These are phyloP conservation scores for Solioccasus polychromus DNA, from an alignment of 768 basidiomycete species.

Conservation along the genomic window DNA sequence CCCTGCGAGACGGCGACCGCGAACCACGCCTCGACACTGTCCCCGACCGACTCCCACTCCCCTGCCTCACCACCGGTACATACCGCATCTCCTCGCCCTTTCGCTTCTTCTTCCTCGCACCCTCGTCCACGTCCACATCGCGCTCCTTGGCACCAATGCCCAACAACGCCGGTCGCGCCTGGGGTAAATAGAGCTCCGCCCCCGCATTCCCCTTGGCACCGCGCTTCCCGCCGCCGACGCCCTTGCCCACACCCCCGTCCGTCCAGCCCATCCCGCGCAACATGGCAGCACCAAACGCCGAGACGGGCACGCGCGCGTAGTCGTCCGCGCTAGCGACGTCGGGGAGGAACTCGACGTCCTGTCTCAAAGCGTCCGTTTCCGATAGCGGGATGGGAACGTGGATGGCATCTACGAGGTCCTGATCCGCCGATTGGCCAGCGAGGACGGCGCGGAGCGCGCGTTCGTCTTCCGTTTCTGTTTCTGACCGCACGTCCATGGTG, in stretches of 20 bases:
- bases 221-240: no score
- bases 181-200: slow-evolving; percentile 78
- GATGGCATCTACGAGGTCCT: slow-evolving; percentile 59
- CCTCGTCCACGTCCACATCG: slow-evolving; percentile 69
- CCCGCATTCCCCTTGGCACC: no score
- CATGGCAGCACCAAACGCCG: slow-evolving; percentile 90
- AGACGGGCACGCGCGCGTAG: slow-evolving; percentile 88
- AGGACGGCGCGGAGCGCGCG: slow-evolving; percentile 78
- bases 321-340: slow-evolving; percentile 76
- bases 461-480: slow-evolving; percentile 79
- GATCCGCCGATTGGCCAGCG: slow-evolving; percentile 43
- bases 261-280: slow-evolving; percentile 98
- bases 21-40: slow-evolving; percentile 49
- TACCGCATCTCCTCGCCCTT: slow-evolving; percentile 66
- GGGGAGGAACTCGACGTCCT: slow-evolving; percentile 81
- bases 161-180: slow-evolving; percentile 77
- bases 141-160: slow-evolving; percentile 94
- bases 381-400: slow-evolving; percentile 52
- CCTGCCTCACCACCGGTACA: slow-evolving; percentile 76
- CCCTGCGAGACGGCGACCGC: slow-evolving; percentile 41
- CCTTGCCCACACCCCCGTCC: slow-evolving; percentile 61
- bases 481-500: no score
- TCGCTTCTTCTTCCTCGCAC: slow-evolving; percentile 49
- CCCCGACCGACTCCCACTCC: slow-evolving; percentile 43
- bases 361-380: slow-evolving; percentile 80